Evolutionary conservation across 257 asterid species (phyloP).

Genomic region (Henckelia pumila): DNA sequence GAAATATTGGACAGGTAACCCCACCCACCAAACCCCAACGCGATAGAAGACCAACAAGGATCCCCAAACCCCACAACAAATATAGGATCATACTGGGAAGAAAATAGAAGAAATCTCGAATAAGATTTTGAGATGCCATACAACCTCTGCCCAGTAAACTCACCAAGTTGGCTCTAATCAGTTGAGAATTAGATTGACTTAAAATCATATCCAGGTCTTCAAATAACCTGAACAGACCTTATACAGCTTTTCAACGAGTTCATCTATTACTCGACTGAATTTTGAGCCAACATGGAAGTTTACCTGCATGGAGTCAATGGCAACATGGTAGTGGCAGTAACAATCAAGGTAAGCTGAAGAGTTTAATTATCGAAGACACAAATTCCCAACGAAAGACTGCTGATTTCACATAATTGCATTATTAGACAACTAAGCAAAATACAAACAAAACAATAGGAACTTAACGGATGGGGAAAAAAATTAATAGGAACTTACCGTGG

Average conservation of each 20-base stretch:
- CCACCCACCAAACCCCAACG: background rate
- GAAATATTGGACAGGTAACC: slow-evolving; percentile 6
- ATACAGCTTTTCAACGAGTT: slow-evolving; percentile 52
- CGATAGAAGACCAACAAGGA: background rate
- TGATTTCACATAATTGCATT: slow-evolving; percentile 13
- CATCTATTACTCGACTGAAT: slow-evolving; percentile 59
- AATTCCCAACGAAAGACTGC: slow-evolving; percentile 7
- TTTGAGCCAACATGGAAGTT: slow-evolving; percentile 70
- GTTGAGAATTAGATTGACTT: slow-evolving; percentile 37
- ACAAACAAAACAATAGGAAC: slow-evolving; percentile 22
- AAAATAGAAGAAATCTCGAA: slow-evolving; percentile 6
- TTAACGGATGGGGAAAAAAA: slow-evolving; percentile 8
- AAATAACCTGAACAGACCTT: slow-evolving; percentile 51
- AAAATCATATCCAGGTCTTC: slow-evolving; percentile 62
- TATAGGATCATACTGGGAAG: background rate
- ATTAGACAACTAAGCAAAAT: slow-evolving; percentile 6
- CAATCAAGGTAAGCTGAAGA: slow-evolving; percentile 25
- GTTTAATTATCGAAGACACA: slow-evolving; percentile 4
- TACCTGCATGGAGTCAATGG: slow-evolving; percentile 63
- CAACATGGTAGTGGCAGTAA: slow-evolving; percentile 37
- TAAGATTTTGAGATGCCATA: slow-evolving; percentile 30
- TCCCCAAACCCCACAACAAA: background rate
- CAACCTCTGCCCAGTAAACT: slow-evolving; percentile 41
- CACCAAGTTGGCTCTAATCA: slow-evolving; percentile 70
- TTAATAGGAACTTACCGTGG: slow-evolving; percentile 49